These are phyloP conservation scores for Phytophthora kernoviae DNA, from an alignment of 352 stramenopile species.

Conservation along the genomic window DNA sequence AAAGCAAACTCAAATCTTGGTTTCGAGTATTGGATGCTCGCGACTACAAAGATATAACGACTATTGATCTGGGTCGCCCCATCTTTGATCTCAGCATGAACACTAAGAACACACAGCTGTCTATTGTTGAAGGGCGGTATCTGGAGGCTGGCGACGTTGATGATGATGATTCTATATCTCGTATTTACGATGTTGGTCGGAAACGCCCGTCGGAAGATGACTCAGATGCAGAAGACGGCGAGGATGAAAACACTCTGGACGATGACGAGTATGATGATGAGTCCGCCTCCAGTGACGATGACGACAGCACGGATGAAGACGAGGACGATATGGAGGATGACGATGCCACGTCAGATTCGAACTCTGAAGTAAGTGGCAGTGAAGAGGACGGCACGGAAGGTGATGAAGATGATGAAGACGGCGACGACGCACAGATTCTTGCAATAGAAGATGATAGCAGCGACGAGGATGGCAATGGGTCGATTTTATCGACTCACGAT, in stretches of 20 bases:
- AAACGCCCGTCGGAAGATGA: slow-evolving; percentile 87
- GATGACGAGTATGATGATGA: slow-evolving; percentile 85
- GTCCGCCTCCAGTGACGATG: slow-evolving; percentile 48
- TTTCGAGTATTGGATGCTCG: slow-evolving; percentile 82
- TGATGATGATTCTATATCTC: slow-evolving; percentile 81
- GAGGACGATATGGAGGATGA: slow-evolving; percentile 60
- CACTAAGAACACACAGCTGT: slow-evolving; percentile 64
- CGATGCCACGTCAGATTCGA: slow-evolving; percentile 27
- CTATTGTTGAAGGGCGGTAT: slow-evolving; percentile 79
- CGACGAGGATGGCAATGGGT: slow-evolving; percentile 47
- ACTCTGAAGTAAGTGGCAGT: slow-evolving; percentile 28
- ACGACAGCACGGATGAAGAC: slow-evolving; percentile 53
- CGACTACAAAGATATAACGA: slow-evolving; percentile 87
- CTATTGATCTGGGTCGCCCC: slow-evolving; percentile 77
- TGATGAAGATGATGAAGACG: slow-evolving; percentile 22
- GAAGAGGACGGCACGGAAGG: slow-evolving; percentile 42
- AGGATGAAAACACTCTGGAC: slow-evolving; percentile 71
- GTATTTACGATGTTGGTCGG: slow-evolving; percentile 87
- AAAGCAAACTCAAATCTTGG: slow-evolving; percentile 81
- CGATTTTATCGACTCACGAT: slow-evolving; percentile 52
- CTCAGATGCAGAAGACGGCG: slow-evolving; percentile 82
- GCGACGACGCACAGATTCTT: slow-evolving; percentile 15
- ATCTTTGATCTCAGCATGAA: slow-evolving; percentile 80
- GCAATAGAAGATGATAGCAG: slow-evolving; percentile 37
- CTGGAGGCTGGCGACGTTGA: slow-evolving; percentile 56